Evolutionary conservation across 768 basidiomycete species (phyloP).

Genomic region (Tylopilus cervinicoccineus): DNA sequence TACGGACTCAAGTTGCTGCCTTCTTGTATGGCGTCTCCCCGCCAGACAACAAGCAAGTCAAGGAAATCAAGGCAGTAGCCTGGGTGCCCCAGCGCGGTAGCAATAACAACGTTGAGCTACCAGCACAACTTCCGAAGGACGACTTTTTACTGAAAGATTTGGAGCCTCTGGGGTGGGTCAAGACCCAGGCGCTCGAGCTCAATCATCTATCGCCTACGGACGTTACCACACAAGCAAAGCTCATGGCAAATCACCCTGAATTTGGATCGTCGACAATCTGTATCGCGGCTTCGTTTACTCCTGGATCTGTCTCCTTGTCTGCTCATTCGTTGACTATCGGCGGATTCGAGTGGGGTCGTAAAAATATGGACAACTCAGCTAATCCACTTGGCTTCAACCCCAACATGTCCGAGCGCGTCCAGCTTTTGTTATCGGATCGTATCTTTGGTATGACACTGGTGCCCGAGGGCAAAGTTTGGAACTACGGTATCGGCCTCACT

Average conservation of each 20-base stretch:
- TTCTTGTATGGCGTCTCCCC: conserved; percentile 93
- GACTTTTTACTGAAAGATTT: conserved; percentile 94
- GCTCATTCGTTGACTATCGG: conserved; percentile 87
- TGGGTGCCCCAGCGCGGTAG: conserved; percentile 98
- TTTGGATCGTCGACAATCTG: conserved; percentile 94
- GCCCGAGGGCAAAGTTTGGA: conserved; percentile 94
- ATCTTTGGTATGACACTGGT: conserved; percentile 95
- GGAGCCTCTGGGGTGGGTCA: conserved; percentile 94
- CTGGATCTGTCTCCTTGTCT: conserved; percentile 93
- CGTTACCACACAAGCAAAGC: conserved; percentile 89
- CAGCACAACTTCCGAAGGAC: conserved; percentile 85
- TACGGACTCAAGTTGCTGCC: conserved; percentile 93
- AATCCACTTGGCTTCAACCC: conserved; percentile 94
- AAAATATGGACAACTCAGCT: conserved; percentile 80
- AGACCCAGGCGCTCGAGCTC: conserved; percentile 92
- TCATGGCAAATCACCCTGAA: conserved; percentile 96
- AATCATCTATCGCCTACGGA: conserved; percentile 91
- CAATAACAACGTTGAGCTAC: conserved; percentile 92
- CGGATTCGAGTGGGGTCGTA: conserved; percentile 98
- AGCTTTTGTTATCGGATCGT: conserved; percentile 89
- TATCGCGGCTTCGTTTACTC: conserved; percentile 93
- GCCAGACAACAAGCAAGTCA: conserved; percentile 95
- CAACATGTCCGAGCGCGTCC: conserved; percentile 97
- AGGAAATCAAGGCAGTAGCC: conserved; percentile 97
- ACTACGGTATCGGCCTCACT: conserved; percentile 91